Evolutionary conservation across 2,329 filamentous ascomycete species (phyloP), one percentile per base, ranked within the genome.

Genomic region (Epichloe amarillans): DNA sequence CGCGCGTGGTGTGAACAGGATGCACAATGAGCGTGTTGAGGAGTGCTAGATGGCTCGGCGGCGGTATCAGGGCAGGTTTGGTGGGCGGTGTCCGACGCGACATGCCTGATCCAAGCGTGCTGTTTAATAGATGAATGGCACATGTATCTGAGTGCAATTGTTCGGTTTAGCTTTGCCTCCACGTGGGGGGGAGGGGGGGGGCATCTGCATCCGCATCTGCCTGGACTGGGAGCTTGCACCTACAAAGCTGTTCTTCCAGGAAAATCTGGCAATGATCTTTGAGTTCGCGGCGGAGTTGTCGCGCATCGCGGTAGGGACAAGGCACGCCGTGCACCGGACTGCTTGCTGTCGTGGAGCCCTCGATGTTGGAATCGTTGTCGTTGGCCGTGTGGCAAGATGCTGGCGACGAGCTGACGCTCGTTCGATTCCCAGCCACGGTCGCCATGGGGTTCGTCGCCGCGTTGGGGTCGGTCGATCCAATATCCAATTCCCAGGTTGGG

Each of bases 1-100:
- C 77, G 47, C 86, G 81, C 3, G 83, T 93, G 1, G 90, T 96
- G 56, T 86, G 79, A 23, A 72, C 69, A 0, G 91, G 91, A 60
- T 95, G 88, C 14, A 93, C 77, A n/a, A 83, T 67, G n/a, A 96
- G 72, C 2, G 88, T 93, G 42, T 76, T 80, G n/a, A 89, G 76
- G 8, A 96, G 72, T 7, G 86, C 83, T 23, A 97, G 72, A 56
- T 91, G 83, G 51, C 80, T 77, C 0, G 84, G 75, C 2, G 85
- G 79, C 1, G 91, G 86, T 17, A 88, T 68, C 52, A 77, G 77
- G 11, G 78, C 77, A 1, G 79, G 71, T 35, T 67, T 68, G 11
- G 54, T 45, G 44, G 50, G 52, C 4, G 55, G 50, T 4, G 53
- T 53, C 41, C 57, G 55, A 55, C 59, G 61, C 6, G 66, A 65